phyloP scores from a whole-genome alignment of 2,329 filamentous ascomycete genomes.

The Cercospora berteroae region DNA sequence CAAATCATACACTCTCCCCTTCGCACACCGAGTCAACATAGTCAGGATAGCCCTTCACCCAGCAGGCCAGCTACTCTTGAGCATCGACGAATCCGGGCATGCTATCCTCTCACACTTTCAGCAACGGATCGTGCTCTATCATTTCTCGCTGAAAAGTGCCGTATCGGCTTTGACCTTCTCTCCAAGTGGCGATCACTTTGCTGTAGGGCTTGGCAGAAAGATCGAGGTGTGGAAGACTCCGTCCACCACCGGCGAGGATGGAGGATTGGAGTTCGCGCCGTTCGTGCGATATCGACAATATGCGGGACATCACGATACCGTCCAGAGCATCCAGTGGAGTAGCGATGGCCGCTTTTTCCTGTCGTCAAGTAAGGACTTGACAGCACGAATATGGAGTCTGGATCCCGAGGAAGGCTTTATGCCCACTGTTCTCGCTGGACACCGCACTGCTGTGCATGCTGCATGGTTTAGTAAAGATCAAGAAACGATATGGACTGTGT shows the following conservation, averaged over 20 bases:
- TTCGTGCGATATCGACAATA: slow-evolving; percentile 87
- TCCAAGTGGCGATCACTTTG: slow-evolving; percentile 86
- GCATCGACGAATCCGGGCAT: slow-evolving; percentile 89
- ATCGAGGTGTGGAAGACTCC: slow-evolving; percentile 97
- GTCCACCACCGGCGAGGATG: slow-evolving; percentile 69
- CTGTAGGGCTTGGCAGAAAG: slow-evolving; percentile 78
- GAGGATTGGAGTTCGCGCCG: slow-evolving; percentile 89
- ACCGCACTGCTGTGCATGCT: slow-evolving; percentile 84
- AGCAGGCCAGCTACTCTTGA: slow-evolving; percentile 85
- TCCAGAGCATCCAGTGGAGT: slow-evolving; percentile 90
- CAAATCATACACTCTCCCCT: slow-evolving; percentile 81
- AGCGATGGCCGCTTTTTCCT: slow-evolving; percentile 94
- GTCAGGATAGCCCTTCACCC: slow-evolving; percentile 83
- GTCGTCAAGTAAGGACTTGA: slow-evolving; percentile 87
- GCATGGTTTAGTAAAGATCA: slow-evolving; percentile 97
- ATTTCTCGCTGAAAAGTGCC: slow-evolving; percentile 88
- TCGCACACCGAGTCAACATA: slow-evolving; percentile 93
- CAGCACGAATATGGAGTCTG: slow-evolving; percentile 91
- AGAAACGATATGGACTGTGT: slow-evolving; percentile 93
- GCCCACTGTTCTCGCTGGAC: slow-evolving; percentile 85
- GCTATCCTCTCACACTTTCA: slow-evolving; percentile 90
- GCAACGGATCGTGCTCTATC: slow-evolving; percentile 81
- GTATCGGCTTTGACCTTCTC: slow-evolving; percentile 86
- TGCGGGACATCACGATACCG: slow-evolving; percentile 81
- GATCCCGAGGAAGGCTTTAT: slow-evolving; percentile 82